phyloP scores from a whole-genome alignment of 31 red algal species.

The Pterothamnion heteromorphum region DNA sequence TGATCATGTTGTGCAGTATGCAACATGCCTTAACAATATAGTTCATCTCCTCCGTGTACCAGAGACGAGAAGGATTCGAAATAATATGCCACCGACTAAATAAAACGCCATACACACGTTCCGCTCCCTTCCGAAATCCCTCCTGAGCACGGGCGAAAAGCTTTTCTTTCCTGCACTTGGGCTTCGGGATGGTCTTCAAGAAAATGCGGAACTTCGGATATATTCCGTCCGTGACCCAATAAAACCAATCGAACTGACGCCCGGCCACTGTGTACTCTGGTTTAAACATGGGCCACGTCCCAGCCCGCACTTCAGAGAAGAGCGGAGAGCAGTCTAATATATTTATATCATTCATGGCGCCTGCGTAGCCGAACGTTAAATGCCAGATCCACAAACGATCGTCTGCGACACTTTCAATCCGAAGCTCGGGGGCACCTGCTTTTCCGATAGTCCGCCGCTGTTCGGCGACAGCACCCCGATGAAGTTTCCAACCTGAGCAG shows the following conservation, averaged over 20 bases:
- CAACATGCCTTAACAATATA: slow-evolving; percentile 35
- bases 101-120: not conserved
- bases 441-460: slow-evolving; percentile 32
- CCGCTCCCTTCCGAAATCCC: slow-evolving; percentile 26
- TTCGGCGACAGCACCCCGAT: not conserved
- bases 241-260: slow-evolving; percentile 3
- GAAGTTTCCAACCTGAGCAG: slow-evolving; percentile 25
- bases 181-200: not conserved
- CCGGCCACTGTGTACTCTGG: not conserved
- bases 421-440: slow-evolving; percentile 12
- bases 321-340: slow-evolving; percentile 31
- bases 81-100: slow-evolving; percentile 38
- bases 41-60: slow-evolving; percentile 15
- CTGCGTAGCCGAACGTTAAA: not conserved
- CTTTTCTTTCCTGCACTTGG: not conserved
- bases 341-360: slow-evolving; percentile 33
- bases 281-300: slow-evolving; percentile 34
- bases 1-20: slow-evolving; percentile 55
- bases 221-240: slow-evolving; percentile 38
- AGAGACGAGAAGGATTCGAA: not conserved
- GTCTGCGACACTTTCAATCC: not conserved
- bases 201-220: slow-evolving; percentile 34
- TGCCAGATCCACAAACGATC: slow-evolving; percentile 6
- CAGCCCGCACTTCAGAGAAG: not conserved
- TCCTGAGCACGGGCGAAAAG: not conserved